Percentiles rank a stretch among this genome's conserved stretches.
phyloP scores from a whole-genome alignment of 1,284 basidiomycete species.

The Microbotryum scabiosae region DNA sequence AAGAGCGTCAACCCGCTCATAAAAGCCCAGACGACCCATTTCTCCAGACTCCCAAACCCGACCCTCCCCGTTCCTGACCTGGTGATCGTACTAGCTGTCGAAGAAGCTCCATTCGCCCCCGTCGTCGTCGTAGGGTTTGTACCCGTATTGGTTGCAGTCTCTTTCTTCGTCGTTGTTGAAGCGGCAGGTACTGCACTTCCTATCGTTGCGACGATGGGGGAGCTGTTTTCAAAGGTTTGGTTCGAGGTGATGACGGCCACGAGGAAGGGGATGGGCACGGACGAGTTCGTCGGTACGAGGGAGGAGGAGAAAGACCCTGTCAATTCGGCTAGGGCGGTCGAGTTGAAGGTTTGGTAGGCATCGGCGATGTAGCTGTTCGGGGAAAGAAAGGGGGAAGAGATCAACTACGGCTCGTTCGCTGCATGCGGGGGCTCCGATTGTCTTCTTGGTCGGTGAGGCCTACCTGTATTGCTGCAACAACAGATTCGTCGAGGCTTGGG shows the following conservation, averaged over 20 bases:
- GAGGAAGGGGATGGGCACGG: background rate
- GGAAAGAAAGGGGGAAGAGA: background rate
- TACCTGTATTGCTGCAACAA: background rate
- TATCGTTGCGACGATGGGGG: conserved; percentile 16
- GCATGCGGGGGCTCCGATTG: no score
- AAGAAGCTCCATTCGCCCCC: background rate
- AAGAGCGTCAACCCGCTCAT: background rate
- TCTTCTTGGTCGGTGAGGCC: background rate
- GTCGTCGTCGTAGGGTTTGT: background rate
- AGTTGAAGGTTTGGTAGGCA: conserved; percentile 12
- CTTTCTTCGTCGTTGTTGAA: background rate
- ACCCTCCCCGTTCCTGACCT: background rate
- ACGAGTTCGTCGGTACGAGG: no score
- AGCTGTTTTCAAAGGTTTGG: background rate
- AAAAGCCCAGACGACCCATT: background rate
- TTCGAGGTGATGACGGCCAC: conserved; percentile 5
- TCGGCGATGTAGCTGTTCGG: conserved; percentile 7
- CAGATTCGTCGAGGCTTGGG: conserved; percentile 5
- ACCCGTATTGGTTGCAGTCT: background rate
- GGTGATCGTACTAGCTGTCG: background rate
- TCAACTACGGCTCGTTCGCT: no score
- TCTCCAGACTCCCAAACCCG: background rate
- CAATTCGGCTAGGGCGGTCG: conserved; percentile 2
- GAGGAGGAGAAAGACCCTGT: background rate
- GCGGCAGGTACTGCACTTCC: conserved; percentile 1